Evolutionary conservation across 2,329 filamentous ascomycete species (phyloP), one percentile per base, ranked within the genome.

Genomic region (Hypoxylon sp.): DNA sequence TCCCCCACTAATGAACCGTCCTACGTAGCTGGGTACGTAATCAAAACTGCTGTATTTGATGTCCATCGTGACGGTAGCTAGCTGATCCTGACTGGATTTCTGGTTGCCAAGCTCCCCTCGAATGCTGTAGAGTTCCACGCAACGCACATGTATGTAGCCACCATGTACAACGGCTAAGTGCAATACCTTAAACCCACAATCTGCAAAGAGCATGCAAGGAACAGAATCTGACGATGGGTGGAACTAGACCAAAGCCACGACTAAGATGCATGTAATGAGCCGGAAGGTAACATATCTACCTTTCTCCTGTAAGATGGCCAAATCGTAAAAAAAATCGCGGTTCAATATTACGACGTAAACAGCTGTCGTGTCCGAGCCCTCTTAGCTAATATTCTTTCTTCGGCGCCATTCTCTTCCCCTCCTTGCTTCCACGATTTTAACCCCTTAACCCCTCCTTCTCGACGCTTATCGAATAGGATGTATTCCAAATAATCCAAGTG

Each of bases 191-290:
- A 60, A 61, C 19, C 17, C n/a, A 28, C 13, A 34, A 45, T 13
- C 21, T 60, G 57, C 57, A 60, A 32, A 32, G 57, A 45, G 52
- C 48, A 34, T 60, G 57, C 48, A 60, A 51, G 36, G 57, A 45
- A 60, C 57, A 48, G 21, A 36, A 32, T 19, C 11, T 17, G 45
- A 38, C 13, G 28, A 43, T 50, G 45, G 34, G n/a, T 45, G 52
- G 38, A 34, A 34, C 11, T 4, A 17, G 13, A 9, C 38, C 23
- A 30, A 28, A 30, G 32, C n/a, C 45, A 46, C 45, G 41, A 50
- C 25, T 21, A 4, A 17, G 25, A 46, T 46, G 34, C 25, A 34
- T n/a, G 28, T n/a, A 43, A 56, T 17, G 41, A 36, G 25, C 53
- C 53, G 43, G 25, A 43, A 25, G 7, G 32, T 14, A 17, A 32